Evolutionary conservation across 805 yeast species (phyloP), one percentile per base, ranked within the genome.

Genomic region (Candida silvicultrix): DNA sequence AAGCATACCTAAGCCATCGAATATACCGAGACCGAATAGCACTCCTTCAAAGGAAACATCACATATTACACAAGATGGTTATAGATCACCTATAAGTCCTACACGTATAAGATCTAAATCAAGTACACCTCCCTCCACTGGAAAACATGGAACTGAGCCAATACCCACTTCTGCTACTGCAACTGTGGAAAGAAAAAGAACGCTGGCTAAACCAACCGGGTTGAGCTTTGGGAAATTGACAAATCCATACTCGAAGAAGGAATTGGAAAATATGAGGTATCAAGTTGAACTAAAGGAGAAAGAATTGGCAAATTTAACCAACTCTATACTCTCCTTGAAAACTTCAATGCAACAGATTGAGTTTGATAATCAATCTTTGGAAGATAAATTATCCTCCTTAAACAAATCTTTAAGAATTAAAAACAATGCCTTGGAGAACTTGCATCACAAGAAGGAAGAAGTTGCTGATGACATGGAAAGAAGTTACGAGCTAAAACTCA

Each of bases 321-420:
- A 55, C 7, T 44, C 54, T 19, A 54, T 63, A 2, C 54, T 61
- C 53, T 62, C 66, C 1, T 40, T 63, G 9, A 66, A 67, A 45
- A 71, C 75, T 0, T 66, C 68, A 44, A 65, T 63, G 31, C 69
- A 68, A 9, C 63, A 63, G 21, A 56, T 64, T 28, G 75, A 70
- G 40, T 51, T 70, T 22, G 68, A 68, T 28, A 64, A 59, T 42
- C 64, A 53, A 38, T 65, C 62, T 38, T 48, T 65, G 8, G 60
- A 59, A n/a, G 65, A 60, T 21, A 48, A 49, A 35, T 42, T 53
- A 5, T 21, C 40, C 9, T 18, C 39, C 2, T 41, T 60, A 2
- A 46, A 55, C 16, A 53, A 54, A 34, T 38, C 52, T 22, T 52
- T 65, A 29, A 60, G 58, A 40, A 47, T 59, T 12, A 65, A 68